Percentiles rank a stretch among this genome's conserved stretches.
phyloP scores from a whole-genome alignment of 2,329 filamentous ascomycete species.

The Colletotrichum endophyticum region DNA sequence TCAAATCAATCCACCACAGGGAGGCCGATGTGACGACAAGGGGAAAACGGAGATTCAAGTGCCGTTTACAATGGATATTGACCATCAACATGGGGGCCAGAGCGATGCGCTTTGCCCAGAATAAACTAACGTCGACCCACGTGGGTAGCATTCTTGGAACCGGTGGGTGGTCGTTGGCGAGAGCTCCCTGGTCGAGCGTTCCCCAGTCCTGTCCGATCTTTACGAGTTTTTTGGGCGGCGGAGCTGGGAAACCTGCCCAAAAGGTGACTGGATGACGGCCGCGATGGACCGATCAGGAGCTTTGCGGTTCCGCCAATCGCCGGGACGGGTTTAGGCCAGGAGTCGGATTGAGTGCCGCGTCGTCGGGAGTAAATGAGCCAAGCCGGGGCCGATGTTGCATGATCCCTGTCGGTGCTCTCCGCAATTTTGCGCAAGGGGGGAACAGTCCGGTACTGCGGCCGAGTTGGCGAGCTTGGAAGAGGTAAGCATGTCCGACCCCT shows the following conservation, averaged over 20 bases:
- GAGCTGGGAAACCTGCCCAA: neutral
- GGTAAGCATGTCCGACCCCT: neutral
- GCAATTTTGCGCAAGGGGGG: neutral
- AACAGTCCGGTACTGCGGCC: neutral
- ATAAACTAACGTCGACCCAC: neutral
- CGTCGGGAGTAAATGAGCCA: constrained; percentile 12
- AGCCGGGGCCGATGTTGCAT: constrained; percentile 10
- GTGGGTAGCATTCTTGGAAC: neutral
- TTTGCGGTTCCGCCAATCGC: constrained; percentile 5
- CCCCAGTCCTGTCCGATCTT: neutral
- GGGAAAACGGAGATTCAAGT: constrained; percentile 7
- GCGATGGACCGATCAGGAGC: neutral
- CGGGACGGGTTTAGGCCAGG: neutral
- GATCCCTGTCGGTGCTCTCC: constrained; percentile 9
- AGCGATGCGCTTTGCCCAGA: neutral
- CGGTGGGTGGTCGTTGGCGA: neutral
- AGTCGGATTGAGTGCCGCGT: constrained; percentile 9
- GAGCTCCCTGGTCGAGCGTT: neutral
- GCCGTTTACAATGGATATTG: neutral
- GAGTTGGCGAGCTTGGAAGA: neutral
- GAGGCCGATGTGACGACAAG: neutral
- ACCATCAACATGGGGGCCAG: neutral
- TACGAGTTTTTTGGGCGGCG: neutral
- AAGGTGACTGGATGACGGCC: neutral
- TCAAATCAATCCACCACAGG: neutral